A percentile compares a stretch with the other conserved stretches of the same genome.
These are phyloP conservation scores for Didymella sp. DNA, from an alignment of 2,329 filamentous ascomycete genomes.

Conservation along the genomic window DNA sequence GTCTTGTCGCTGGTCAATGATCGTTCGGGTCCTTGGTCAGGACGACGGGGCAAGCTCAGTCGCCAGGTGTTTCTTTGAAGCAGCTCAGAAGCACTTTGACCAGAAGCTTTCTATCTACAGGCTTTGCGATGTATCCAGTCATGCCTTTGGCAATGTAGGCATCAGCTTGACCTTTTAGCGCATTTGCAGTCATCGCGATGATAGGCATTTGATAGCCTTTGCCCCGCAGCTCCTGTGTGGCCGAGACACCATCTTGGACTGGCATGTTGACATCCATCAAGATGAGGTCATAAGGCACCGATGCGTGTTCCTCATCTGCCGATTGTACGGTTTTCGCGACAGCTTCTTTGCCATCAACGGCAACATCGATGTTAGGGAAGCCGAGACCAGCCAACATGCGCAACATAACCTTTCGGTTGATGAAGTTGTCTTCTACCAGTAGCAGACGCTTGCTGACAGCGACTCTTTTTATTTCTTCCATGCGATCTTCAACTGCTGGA, in stretches of 20 bases:
- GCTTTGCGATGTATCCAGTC: slow-evolving; percentile 64
- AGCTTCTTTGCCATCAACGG: slow-evolving; percentile 54
- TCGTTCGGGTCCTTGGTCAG: not conserved
- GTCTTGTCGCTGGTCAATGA: too few relatives aligned
- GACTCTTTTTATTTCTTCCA: slow-evolving; percentile 31
- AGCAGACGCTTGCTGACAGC: slow-evolving; percentile 42
- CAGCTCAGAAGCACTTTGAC: slow-evolving; percentile 51
- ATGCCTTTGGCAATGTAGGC: slow-evolving; percentile 62
- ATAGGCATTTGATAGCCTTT: slow-evolving; percentile 50
- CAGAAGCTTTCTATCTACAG: slow-evolving; percentile 59
- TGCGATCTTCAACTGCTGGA: slow-evolving; percentile 19
- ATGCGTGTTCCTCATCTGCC: slow-evolving; percentile 3
- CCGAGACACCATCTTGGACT: slow-evolving; percentile 40
- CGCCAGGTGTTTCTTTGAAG: slow-evolving; percentile 18
- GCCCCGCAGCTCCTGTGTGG: slow-evolving; percentile 37
- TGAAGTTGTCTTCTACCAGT: slow-evolving; percentile 57
- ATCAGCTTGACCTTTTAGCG: slow-evolving; percentile 63
- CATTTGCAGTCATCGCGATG: slow-evolving; percentile 64
- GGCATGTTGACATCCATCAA: slow-evolving; percentile 50
- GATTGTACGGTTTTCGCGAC: slow-evolving; percentile 36
- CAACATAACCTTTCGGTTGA: slow-evolving; percentile 57
- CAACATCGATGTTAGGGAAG: slow-evolving; percentile 47
- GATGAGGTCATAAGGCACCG: slow-evolving; percentile 38
- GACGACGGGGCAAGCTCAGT: not conserved
- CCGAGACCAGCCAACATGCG: slow-evolving; percentile 54